Conservation (phyloP, 345 rosid genomes). For the Streptanthus diversifolius region DNA sequence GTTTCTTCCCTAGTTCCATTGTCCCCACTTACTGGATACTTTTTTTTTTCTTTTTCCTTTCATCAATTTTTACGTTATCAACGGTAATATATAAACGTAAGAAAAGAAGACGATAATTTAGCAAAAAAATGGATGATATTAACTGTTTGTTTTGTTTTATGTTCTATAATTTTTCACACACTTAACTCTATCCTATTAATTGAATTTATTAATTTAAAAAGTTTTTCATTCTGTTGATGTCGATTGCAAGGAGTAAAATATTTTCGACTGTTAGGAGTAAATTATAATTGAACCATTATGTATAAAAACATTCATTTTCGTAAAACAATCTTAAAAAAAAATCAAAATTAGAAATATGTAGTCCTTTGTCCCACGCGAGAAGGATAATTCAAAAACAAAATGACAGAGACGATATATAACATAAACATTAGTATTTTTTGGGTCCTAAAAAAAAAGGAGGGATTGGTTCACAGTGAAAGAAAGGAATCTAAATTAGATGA, state of each 20-base stretch:
- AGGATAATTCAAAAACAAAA: slow-evolving; percentile 7
- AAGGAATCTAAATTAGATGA: slow-evolving; percentile 54
- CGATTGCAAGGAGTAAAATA: neutral
- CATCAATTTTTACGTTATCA: neutral
- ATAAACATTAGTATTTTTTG: neutral
- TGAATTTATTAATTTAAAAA: neutral
- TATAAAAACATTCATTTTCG: neutral
- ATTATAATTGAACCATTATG: neutral
- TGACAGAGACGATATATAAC: neutral
- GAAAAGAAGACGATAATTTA: neutral
- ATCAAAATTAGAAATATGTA: neutral
- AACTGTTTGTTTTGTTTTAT: no score
- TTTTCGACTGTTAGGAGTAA: no score
- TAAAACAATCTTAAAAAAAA: neutral
- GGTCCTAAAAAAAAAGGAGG: slow-evolving; percentile 5
- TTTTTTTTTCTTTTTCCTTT: neutral
- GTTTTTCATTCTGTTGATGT: neutral
- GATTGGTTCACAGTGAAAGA: slow-evolving; percentile 52
- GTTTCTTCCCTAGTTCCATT: neutral
- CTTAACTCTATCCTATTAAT: neutral
- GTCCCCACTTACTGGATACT: neutral
- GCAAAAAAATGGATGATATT: neutral
- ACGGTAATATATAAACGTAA: neutral
- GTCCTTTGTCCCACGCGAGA: neutral
- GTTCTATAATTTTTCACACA: neutral